These are phyloP conservation scores for Gilbertella persicaria DNA, from an alignment of 371 early-diverging fungal species.

Conservation along the genomic window DNA sequence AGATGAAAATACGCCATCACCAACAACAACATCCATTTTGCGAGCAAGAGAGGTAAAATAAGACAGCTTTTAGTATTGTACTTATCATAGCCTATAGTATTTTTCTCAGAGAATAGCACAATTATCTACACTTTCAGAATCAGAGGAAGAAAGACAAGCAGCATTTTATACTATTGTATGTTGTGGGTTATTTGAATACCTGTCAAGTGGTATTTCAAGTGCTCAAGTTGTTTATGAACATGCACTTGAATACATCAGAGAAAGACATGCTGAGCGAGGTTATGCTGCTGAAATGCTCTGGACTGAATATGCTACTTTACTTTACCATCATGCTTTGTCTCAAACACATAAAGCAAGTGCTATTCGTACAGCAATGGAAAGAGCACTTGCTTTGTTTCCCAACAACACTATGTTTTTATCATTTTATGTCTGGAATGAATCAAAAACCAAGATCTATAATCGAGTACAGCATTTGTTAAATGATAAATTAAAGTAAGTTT, in stretches of 20 bases:
- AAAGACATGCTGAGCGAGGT: conserved; percentile 42
- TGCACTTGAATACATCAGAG: conserved; percentile 41
- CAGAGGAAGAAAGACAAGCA: conserved; percentile 29
- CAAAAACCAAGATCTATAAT: conserved; percentile 63
- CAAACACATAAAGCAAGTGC: conserved; percentile 48
- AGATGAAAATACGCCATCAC: conserved; percentile 27
- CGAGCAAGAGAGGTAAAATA: conserved; percentile 55
- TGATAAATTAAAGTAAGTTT: conserved; percentile 37
- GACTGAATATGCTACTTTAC: conserved; percentile 45
- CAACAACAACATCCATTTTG: conserved; percentile 38
- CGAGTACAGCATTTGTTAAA: conserved; percentile 60
- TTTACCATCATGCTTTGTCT: conserved; percentile 42
- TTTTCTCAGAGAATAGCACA: conserved; percentile 33
- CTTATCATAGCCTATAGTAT: too few relatives aligned
- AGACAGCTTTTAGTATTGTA: too few relatives aligned
- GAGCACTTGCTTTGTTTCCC: conserved; percentile 54
- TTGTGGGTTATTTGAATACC: conserved; percentile 59
- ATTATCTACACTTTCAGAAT: conserved; percentile 24
- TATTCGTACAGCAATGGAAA: conserved; percentile 51
- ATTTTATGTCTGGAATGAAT: conserved; percentile 69
- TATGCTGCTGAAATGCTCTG: conserved; percentile 45
- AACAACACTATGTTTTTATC: conserved; percentile 60
- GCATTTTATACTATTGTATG: conserved; percentile 47
- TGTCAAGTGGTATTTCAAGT: conserved; percentile 48
- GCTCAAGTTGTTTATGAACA: conserved; percentile 53